These are phyloP conservation scores for Arthrobotrys sphaeroides DNA, from an alignment of 2,329 filamentous ascomycete genomes.

Conservation along the genomic window DNA sequence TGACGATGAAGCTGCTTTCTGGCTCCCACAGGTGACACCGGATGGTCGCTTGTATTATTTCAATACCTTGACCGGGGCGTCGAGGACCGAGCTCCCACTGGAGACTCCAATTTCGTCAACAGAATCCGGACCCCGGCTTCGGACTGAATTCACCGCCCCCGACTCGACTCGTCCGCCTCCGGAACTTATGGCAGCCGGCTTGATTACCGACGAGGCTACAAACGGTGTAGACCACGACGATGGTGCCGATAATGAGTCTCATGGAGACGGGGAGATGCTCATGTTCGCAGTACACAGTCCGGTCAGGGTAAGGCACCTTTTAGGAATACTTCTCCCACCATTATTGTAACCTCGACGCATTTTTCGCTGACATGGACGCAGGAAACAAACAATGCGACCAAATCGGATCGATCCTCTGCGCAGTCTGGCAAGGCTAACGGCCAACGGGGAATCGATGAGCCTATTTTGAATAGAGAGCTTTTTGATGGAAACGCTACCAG, in stretches of 20 bases:
- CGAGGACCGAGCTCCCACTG: conserved; percentile 90
- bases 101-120: conserved; percentile 83
- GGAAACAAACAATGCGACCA: conserved; percentile 32
- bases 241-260: conserved; percentile 83
- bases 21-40: conserved; percentile 96
- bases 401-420: conserved; percentile 24
- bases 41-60: conserved; percentile 96
- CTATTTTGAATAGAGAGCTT: conserved; percentile 36
- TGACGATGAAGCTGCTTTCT: conserved; percentile 90
- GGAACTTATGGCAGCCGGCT: conserved; percentile 87
- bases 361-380: conserved; percentile 66
- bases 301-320: conserved; percentile 61
- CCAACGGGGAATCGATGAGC: conserved; percentile 17
- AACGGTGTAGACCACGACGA: conserved; percentile 69
- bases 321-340: conserved; percentile 66
- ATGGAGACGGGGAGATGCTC: conserved; percentile 60
- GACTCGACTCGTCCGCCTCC: conserved; percentile 89
- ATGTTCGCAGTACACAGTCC: conserved; percentile 56
- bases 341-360: conserved; percentile 85
- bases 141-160: conserved; percentile 86
- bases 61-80: conserved; percentile 95
- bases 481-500: conserved; percentile 31
- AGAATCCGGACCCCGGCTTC: conserved; percentile 86
- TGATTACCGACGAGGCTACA: conserved; percentile 72
- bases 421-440: conserved; percentile 26